A percentile compares a stretch with the other conserved stretches of the same genome.
Evolutionary conservation across 306 rosid genomes (phyloP).

Genomic region (Ziziphus jujuba): DNA sequence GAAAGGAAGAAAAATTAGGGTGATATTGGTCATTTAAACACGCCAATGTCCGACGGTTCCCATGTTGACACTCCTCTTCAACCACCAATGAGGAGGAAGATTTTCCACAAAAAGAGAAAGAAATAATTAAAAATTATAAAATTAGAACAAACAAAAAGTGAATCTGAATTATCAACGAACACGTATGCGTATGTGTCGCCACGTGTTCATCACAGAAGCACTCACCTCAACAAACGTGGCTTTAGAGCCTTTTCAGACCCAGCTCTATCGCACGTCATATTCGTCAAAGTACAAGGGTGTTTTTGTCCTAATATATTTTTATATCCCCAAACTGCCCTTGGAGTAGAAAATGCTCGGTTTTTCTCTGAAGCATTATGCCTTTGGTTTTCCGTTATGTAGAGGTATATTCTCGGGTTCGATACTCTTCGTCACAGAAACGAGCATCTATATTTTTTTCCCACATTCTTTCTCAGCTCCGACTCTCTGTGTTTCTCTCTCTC

Average conservation of each 20-base stretch:
- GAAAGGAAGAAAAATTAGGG: no score
- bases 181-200: no score
- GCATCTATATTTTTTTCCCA: conserved; percentile 28
- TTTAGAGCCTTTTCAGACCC: neutral
- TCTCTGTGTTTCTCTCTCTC: conserved; percentile 10
- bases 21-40: no score
- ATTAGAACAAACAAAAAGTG: no score
- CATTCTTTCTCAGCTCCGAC: conserved; percentile 15
- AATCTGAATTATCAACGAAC: no score
- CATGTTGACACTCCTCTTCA: no score
- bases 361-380: neutral
- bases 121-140: no score
- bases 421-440: conserved; percentile 26
- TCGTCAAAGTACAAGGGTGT: conserved; percentile 19
- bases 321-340: conserved; percentile 44
- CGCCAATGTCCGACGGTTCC: no score
- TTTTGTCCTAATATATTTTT: conserved; percentile 4
- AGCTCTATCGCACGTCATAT: conserved; percentile 2
- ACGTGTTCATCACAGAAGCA: no score
- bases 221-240: no score
- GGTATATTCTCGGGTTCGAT: conserved; percentile 70
- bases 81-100: no score
- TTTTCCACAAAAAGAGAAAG: no score
- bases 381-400: neutral
- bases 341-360: neutral